Evolutionary conservation across 768 basidiomycete genomes (phyloP).

Genomic region (Asterophora lycoperdoides): DNA sequence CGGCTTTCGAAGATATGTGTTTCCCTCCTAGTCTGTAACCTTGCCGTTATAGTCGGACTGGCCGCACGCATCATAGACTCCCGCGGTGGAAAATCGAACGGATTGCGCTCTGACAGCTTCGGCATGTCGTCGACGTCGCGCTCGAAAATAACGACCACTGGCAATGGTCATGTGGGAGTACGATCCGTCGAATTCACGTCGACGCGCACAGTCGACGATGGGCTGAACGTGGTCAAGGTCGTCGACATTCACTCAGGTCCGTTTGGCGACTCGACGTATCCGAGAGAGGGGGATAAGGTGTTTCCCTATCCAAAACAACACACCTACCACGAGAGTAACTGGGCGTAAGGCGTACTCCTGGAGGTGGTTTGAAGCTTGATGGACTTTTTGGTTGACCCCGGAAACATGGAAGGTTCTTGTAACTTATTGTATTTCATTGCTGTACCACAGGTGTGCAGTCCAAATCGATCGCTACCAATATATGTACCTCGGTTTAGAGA

Average conservation of each 20-base stretch:
- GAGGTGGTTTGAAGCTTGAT: neutral
- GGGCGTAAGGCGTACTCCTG: neutral
- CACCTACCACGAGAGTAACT: neutral
- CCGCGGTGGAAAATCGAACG: neutral
- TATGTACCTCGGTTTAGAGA: neutral
- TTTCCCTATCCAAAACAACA: neutral
- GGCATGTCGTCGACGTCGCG: neutral
- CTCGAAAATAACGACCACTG: conserved; percentile 1
- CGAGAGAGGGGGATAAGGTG: neutral
- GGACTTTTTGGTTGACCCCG: no score
- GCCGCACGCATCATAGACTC: conserved; percentile 1
- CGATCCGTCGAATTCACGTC: conserved; percentile 2
- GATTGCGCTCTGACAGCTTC: neutral
- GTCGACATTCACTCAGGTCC: conserved; percentile 3
- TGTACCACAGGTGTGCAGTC: neutral
- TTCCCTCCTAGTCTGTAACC: conserved; percentile 38
- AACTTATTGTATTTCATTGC: no score
- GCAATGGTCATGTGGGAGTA: neutral
- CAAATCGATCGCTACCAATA: neutral
- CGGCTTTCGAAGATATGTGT: conserved; percentile 25
- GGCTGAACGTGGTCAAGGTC: conserved; percentile 6
- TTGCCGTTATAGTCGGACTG: conserved; percentile 33
- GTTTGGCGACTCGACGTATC: neutral
- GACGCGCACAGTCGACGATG: conserved; percentile 6
- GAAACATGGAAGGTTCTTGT: no score